A percentile compares a stretch with the other conserved stretches of the same genome.
phyloP scores from a whole-genome alignment of 495 filamentous ascomycete species.

The Aspergillus sclerotiicarbonarius region DNA sequence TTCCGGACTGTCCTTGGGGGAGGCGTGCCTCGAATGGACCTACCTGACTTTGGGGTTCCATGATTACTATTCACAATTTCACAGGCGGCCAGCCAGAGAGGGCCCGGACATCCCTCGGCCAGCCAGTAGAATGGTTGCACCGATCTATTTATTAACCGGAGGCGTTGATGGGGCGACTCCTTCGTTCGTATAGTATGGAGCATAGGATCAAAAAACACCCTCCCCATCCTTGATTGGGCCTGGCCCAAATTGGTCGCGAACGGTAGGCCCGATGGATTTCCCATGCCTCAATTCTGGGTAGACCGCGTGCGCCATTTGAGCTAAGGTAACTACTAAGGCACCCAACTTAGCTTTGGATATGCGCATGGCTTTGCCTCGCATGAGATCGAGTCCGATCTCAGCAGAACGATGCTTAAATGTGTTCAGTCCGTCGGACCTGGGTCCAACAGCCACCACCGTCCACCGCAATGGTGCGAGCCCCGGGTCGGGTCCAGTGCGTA shows the following conservation, averaged over 20 bases:
- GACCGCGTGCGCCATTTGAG: not conserved
- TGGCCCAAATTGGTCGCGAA: not conserved
- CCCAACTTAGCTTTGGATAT: not conserved
- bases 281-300: not conserved
- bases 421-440: not conserved
- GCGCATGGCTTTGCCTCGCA: constrained; percentile 12
- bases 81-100: not conserved
- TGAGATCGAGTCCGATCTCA: constrained; percentile 14
- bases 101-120: not conserved
- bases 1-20: too few species aligned
- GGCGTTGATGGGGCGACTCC: not conserved
- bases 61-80: not conserved
- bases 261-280: not conserved
- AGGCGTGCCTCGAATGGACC: too few species aligned
- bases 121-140: not conserved
- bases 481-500: too few species aligned
- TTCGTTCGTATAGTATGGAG: not conserved
- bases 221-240: not conserved
- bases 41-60: too few species aligned
- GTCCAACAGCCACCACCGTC: not conserved
- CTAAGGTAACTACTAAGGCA: not conserved
- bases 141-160: not conserved
- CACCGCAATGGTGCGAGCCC: too few species aligned
- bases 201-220: not conserved
- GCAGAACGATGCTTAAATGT: constrained; percentile 10